Evolutionary conservation across 352 stramenopile species (phyloP).

Genomic region (Blastocystis sp.): DNA sequence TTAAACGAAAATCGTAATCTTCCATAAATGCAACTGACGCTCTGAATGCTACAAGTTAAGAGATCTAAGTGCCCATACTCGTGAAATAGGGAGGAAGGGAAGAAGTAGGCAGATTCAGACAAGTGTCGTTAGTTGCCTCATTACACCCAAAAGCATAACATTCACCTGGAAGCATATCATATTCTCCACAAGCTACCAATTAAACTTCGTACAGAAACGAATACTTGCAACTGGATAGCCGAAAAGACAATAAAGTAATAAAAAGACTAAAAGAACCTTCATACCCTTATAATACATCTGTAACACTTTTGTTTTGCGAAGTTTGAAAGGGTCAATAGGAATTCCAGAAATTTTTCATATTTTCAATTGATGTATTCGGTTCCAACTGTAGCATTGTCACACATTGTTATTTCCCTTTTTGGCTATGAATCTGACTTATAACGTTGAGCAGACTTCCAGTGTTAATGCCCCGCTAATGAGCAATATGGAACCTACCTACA

Average conservation of each 20-base stretch:
- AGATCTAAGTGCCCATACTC: neutral
- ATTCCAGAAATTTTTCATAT: neutral
- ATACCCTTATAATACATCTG: neutral
- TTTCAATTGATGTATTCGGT: neutral
- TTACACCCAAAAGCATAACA: constrained; percentile 28
- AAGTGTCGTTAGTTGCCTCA: neutral
- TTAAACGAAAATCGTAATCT: constrained; percentile 43
- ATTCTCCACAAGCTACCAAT: constrained; percentile 35
- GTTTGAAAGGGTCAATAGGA: too few species aligned
- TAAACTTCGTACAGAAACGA: neutral
- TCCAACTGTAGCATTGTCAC: neutral
- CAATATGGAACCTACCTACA: too few species aligned
- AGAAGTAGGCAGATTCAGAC: neutral
- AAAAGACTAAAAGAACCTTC: constrained; percentile 11
- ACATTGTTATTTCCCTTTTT: neutral
- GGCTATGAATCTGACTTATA: neutral
- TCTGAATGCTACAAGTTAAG: constrained; percentile 21
- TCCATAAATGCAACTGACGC: constrained; percentile 4
- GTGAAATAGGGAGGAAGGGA: constrained; percentile 25
- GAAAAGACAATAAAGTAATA: constrained; percentile 4
- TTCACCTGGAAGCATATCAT: neutral
- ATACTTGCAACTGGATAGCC: constrained; percentile 9
- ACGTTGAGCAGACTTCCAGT: too few species aligned
- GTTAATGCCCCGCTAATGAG: too few species aligned
- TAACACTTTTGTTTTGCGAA: too few species aligned